Evolutionary conservation across 306 rosid species (phyloP).

Genomic region (Nissolia schottii): DNA sequence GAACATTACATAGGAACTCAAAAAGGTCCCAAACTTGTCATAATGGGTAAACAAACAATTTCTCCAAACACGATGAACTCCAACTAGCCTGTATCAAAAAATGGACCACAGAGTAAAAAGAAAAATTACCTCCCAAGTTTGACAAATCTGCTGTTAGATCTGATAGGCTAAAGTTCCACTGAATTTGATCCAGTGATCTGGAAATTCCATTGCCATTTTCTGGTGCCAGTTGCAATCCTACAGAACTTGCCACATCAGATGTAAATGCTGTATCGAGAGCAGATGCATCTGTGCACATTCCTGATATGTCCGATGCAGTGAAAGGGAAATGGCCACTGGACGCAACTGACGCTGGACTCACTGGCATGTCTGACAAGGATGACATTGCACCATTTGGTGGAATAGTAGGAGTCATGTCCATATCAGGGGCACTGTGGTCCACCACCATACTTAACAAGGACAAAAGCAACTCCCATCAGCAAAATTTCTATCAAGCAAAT

Average conservation of each 20-base stretch:
- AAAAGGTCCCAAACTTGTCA: conserved; percentile 35
- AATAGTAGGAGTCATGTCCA: conserved; percentile 51
- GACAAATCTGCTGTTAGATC: conserved; percentile 82
- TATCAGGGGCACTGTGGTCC: conserved; percentile 49
- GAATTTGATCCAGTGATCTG: conserved; percentile 69
- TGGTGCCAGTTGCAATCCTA: conserved; percentile 70
- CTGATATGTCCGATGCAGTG: conserved; percentile 69
- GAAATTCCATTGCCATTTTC: conserved; percentile 64
- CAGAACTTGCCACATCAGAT: conserved; percentile 68
- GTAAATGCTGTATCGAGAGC: conserved; percentile 66
- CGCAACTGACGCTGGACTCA: conserved; percentile 79
- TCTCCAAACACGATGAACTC: not conserved
- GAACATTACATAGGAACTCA: not conserved
- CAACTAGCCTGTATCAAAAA: not conserved
- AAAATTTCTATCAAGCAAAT: conserved; percentile 18
- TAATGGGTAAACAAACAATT: not conserved
- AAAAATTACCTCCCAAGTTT: conserved; percentile 76
- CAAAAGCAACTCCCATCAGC: conserved; percentile 38
- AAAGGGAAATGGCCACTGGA: conserved; percentile 83
- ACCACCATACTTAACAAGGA: conserved; percentile 64
- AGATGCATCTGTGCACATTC: conserved; percentile 63
- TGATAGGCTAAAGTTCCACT: conserved; percentile 70
- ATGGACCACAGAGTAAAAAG: conserved; percentile 9
- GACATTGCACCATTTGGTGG: conserved; percentile 59
- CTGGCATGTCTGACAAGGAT: conserved; percentile 66